Evolutionary conservation across 2,329 filamentous ascomycete species (phyloP).

Genomic region (Polytolypa hystricis): DNA sequence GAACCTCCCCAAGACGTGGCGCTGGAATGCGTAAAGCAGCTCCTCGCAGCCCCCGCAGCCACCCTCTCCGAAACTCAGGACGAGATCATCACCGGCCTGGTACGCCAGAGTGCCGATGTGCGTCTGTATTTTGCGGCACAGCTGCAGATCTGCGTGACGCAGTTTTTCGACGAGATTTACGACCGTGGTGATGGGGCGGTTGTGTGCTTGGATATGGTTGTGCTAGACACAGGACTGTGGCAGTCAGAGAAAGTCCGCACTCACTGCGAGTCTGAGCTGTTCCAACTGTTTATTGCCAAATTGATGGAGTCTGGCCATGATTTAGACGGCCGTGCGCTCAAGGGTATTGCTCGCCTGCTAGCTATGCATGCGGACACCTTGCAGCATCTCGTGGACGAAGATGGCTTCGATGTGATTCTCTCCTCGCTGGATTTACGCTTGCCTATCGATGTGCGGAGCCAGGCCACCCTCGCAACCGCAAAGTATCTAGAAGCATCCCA

Average conservation of each 20-base stretch:
- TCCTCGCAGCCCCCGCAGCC: slow-evolving; percentile 27
- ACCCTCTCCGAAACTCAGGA: slow-evolving; percentile 32
- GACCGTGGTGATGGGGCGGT: slow-evolving; percentile 37
- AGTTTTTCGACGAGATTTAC: slow-evolving; percentile 40
- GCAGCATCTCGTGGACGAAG: slow-evolving; percentile 46
- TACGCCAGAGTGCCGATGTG: slow-evolving; percentile 32
- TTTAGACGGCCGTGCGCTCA: slow-evolving; percentile 49
- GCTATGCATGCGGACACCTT: slow-evolving; percentile 43
- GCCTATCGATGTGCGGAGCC: slow-evolving; percentile 59
- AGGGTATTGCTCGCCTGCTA: slow-evolving; percentile 48
- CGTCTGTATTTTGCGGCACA: slow-evolving; percentile 33
- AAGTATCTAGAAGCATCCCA: slow-evolving; percentile 71
- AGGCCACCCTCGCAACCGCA: slow-evolving; percentile 70
- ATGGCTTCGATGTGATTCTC: slow-evolving; percentile 75
- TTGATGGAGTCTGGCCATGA: slow-evolving; percentile 86
- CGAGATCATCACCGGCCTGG: slow-evolving; percentile 36
- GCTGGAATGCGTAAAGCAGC: slow-evolving; percentile 32
- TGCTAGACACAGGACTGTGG: slow-evolving; percentile 37
- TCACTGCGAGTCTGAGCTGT: slow-evolving; percentile 37
- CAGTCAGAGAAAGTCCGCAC: slow-evolving; percentile 30
- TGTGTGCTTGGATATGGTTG: slow-evolving; percentile 36
- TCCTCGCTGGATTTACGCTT: slow-evolving; percentile 76
- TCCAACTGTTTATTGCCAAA: slow-evolving; percentile 64
- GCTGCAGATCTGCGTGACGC: slow-evolving; percentile 34
- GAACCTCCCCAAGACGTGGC: slow-evolving; percentile 32